Conservation (phyloP, 345 rosid species). For the Adansonia digitata region DNA sequence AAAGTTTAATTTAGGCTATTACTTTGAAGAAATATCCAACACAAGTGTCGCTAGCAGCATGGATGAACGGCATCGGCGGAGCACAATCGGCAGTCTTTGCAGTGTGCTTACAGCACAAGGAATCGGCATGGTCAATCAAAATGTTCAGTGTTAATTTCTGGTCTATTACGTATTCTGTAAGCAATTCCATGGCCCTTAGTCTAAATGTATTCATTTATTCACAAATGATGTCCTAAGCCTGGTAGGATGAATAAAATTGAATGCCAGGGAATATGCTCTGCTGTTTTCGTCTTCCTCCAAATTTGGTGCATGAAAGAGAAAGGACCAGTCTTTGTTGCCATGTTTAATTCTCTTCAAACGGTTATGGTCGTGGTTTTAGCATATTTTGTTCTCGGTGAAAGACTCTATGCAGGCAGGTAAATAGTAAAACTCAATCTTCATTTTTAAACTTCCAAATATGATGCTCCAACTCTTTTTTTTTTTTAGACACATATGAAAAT, state of each 20-base stretch:
- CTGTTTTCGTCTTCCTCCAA: constrained; percentile 33
- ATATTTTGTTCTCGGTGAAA: constrained; percentile 54
- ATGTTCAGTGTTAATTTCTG: constrained; percentile 43
- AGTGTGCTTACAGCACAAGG: constrained; percentile 33
- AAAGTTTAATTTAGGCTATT: constrained; percentile 26
- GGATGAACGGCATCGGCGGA: constrained; percentile 54
- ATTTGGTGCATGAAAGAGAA: constrained; percentile 56
- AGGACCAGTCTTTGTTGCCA: constrained; percentile 60
- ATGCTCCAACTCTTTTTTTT: too few relatives aligned
- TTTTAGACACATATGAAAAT: too few relatives aligned
- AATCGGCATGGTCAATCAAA: constrained; percentile 50
- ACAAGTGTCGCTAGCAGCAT: constrained; percentile 49
- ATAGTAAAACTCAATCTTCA: background rate
- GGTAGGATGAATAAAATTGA: background rate
- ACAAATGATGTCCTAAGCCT: background rate
- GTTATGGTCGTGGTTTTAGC: constrained; percentile 43
- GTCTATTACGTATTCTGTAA: constrained; percentile 52
- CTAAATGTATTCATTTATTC: background rate
- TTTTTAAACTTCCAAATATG: background rate
- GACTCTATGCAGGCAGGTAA: constrained; percentile 60
- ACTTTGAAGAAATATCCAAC: constrained; percentile 57
- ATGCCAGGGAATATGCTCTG: constrained; percentile 53
- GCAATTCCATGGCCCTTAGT: constrained; percentile 8
- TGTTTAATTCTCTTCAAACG: constrained; percentile 57
- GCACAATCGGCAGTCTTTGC: constrained; percentile 55